Percentiles rank a stretch among this genome's conserved stretches.
Evolutionary conservation across 805 yeast genomes (phyloP).

Genomic region (Limtongia smithiae): DNA sequence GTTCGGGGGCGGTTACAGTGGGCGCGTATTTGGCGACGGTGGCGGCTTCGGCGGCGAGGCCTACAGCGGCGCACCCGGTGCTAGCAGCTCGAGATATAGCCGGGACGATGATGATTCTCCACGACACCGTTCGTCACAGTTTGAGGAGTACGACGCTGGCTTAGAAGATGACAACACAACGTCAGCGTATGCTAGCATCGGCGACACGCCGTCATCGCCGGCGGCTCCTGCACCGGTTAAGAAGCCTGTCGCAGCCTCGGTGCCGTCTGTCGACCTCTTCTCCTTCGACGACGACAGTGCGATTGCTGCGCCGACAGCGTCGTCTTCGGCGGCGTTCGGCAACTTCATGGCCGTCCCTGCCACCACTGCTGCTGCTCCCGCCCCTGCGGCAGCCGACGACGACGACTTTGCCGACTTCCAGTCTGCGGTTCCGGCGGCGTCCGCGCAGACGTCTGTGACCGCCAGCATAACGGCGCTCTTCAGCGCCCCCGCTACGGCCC

Average conservation of each 20-base stretch:
- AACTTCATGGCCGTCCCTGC: neutral
- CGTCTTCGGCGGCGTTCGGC: constrained; percentile 1
- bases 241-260: constrained; percentile 6
- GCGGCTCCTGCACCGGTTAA: constrained; percentile 33
- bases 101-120: constrained; percentile 5
- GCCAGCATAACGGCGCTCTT: constrained; percentile 17
- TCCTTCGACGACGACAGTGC: constrained; percentile 29
- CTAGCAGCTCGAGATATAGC: neutral
- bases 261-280: constrained; percentile 26
- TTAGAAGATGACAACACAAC: constrained; percentile 35
- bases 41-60: constrained; percentile 35
- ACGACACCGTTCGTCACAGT: constrained; percentile 12
- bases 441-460: constrained; percentile 12
- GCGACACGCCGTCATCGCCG: constrained; percentile 2
- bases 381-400: constrained; percentile 25
- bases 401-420: constrained; percentile 58
- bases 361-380: constrained; percentile 6
- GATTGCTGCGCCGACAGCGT: constrained; percentile 3
- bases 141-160: constrained; percentile 31
- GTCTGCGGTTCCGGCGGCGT: constrained; percentile 40
- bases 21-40: constrained; percentile 43
- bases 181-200: constrained; percentile 39
- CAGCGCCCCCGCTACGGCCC: constrained; percentile 7
- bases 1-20: constrained; percentile 38
- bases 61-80: constrained; percentile 2